Percentiles rank a stretch among this genome's conserved stretches.
These are phyloP conservation scores for Protea cynaroides DNA, from an alignment of 164 flowering plant genomes.

Conservation along the genomic window DNA sequence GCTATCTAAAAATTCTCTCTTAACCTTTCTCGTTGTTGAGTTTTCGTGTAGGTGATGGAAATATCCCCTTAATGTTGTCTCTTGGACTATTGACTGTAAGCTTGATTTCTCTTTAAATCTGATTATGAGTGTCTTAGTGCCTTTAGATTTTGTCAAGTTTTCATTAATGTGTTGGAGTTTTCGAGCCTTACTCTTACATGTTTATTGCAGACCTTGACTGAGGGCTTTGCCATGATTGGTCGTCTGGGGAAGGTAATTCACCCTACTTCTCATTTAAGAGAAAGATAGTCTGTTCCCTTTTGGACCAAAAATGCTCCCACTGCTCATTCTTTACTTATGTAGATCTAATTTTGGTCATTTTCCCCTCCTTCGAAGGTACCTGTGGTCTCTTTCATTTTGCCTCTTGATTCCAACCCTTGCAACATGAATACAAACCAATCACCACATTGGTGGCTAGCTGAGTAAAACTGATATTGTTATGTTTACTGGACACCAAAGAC, in stretches of 20 bases:
- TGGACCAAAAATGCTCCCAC: too few species aligned
- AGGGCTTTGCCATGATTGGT: conserved; percentile 90
- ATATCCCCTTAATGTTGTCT: conserved; percentile 63
- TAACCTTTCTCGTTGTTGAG: neutral
- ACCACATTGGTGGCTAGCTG: too few species aligned
- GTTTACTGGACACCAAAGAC: too few species aligned
- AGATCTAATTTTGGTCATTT: too few species aligned
- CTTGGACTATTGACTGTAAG: conserved; percentile 90
- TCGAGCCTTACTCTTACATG: conserved; percentile 7
- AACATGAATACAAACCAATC: too few species aligned
- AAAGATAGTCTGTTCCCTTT: too few species aligned
- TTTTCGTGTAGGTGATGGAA: conserved; percentile 74
- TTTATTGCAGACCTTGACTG: conserved; percentile 75
- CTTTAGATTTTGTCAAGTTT: conserved; percentile 1
- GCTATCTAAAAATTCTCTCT: neutral
- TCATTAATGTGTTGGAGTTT: neutral
- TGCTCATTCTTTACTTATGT: too few species aligned
- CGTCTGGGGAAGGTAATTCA: conserved; percentile 76
- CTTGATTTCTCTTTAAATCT: conserved; percentile 2
- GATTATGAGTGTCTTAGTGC: neutral
- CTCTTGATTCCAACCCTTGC: too few species aligned
- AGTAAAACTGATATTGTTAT: too few species aligned
- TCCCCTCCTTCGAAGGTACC: too few species aligned
- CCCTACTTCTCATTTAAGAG: too few species aligned
- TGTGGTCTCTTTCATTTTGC: too few species aligned